A percentile compares a stretch with the other conserved stretches of the same genome.
Conservation (phyloP, 2,329 filamentous ascomycete genomes). For the Cadophora sp. region DNA sequence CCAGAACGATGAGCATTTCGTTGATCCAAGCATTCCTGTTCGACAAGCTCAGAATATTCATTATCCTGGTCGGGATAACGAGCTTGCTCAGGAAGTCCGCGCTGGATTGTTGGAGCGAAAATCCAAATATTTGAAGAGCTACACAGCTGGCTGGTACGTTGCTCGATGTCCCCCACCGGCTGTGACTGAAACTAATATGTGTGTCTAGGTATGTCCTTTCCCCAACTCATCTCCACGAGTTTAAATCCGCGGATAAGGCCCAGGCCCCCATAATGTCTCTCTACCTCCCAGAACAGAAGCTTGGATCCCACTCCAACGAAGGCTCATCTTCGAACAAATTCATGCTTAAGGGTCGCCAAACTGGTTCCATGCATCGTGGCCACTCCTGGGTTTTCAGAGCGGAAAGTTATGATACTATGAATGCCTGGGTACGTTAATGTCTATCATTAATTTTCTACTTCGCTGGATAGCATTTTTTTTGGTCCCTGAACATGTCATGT, state of each 20-base stretch:
- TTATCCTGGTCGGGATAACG: slow-evolving; percentile 89
- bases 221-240: slow-evolving; percentile 96
- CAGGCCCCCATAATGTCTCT: slow-evolving; percentile 96
- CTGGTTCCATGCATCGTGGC: slow-evolving; percentile 86
- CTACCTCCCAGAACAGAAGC: slow-evolving; percentile 91
- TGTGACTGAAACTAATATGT: slow-evolving; percentile 8
- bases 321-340: slow-evolving; percentile 94
- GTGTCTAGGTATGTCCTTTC: slow-evolving; percentile 85
- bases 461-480: no score
- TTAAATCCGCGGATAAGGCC: slow-evolving; percentile 95
- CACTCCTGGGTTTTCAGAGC: slow-evolving; percentile 77
- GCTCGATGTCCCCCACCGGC: not conserved
- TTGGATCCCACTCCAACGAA: slow-evolving; percentile 86
- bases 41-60: slow-evolving; percentile 82
- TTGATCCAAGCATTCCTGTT: slow-evolving; percentile 82
- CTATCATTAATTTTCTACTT: not conserved
- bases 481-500: not conserved
- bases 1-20: slow-evolving; percentile 80
- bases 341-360: slow-evolving; percentile 94
- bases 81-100: slow-evolving; percentile 79
- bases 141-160: slow-evolving; percentile 70
- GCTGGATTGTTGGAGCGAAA: slow-evolving; percentile 94
- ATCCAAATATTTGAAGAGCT: slow-evolving; percentile 96
- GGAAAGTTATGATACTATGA: slow-evolving; percentile 88
- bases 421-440: slow-evolving; percentile 69